Evolutionary conservation across 768 basidiomycete species (phyloP), one percentile per base, ranked within the genome.

Genomic region (Lepiota venenata): DNA sequence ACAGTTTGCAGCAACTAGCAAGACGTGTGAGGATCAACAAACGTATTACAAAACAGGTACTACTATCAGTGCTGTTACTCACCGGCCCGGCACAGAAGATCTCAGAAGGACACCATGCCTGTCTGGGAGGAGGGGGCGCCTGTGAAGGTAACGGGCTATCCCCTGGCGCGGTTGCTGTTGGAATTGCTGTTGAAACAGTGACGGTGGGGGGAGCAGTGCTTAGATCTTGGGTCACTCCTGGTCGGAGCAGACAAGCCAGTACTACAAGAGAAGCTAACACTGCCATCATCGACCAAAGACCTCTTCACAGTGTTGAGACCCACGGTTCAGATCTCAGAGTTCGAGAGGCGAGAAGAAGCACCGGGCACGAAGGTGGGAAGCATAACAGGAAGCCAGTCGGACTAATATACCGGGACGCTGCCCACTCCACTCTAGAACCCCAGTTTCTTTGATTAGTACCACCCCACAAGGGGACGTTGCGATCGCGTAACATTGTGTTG

Each of bases 41-140:
- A 36, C 21, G 44, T 18, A 52, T 56, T 40, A 53, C 20, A 40
- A 48, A 36, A 15, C 48, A 55, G 32, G 2, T 32, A 32, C n/a
- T n/a, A n/a, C n/a, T 32, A 46, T 42, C 18, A 29, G 25, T 18
- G 21, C 20, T 25, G 43, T 20, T 22, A 75, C 85, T 56, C 63
- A 91, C 91, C 21, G 76, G 51, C 35, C 92, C 92, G 2, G 90
- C 77, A 64, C 91, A 93, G 70, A 91, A 93, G 50, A 93, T 91
- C 49, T 87, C 69, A 43, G 76, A 77, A 32, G 75, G 74, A 63
- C 91, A 93, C 91, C 91, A 93, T 41, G 76, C 68, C 69, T 93
- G 91, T 39, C 69, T 73, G 0, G 88, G 86, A 15, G 90, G 87
- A 14, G 85, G 59, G 5, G 81, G 67, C 20, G 68, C 79, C 60